Base-by-base conservation (phyloP, 2,329 filamentous ascomycete genomes). In the Nannizziopsis barbatae region DNA sequence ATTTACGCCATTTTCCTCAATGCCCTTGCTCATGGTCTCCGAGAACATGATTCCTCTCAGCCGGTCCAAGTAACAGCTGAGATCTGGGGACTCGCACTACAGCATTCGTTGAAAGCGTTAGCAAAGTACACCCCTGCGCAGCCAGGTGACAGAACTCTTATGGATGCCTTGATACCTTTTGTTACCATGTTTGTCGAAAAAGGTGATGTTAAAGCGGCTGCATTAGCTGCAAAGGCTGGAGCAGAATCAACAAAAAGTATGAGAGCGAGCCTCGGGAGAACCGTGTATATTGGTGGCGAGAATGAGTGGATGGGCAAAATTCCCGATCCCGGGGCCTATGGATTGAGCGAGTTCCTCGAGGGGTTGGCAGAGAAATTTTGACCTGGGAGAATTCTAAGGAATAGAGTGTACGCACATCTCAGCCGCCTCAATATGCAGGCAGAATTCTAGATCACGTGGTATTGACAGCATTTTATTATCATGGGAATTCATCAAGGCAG, bases 151-250 rank as follows among this genome's bases (percentile, higher is more conserved):
- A 77, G 92, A 44, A 98, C 92, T 0, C 71, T 96, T 32, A 77
- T 96, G 31, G 92, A 98, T 66, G 88, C 90, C 1, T 72, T 98
- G 43, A 78, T 85, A 53, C 92, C 92, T 1, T 98, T 96, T 62
- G 81, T 93, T 45, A 77, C 86, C 38, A 77, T 75, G 2, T 74
- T 96, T 2, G 73, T 68, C 5, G 66, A 75, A 59, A 81, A 80
- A 0, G 78, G 77, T 11, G 77, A 85, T 61, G 64, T 92, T 15
- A 75, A 78, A 55, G 73, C 80, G 61, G 89, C 92, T 6, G 87
- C 86, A 0, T 72, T 79, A 57, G 87, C 86, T 1, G 83, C 88
- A 0, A 76, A 77, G 54, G 73, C 80, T 41, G 92, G 84, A 0
- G 84, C 89, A 3, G 83, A 90, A 55, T 78, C 78, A 27, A 96